phyloP scores from a whole-genome alignment of 768 basidiomycete species.

The Suillus subaureus region DNA sequence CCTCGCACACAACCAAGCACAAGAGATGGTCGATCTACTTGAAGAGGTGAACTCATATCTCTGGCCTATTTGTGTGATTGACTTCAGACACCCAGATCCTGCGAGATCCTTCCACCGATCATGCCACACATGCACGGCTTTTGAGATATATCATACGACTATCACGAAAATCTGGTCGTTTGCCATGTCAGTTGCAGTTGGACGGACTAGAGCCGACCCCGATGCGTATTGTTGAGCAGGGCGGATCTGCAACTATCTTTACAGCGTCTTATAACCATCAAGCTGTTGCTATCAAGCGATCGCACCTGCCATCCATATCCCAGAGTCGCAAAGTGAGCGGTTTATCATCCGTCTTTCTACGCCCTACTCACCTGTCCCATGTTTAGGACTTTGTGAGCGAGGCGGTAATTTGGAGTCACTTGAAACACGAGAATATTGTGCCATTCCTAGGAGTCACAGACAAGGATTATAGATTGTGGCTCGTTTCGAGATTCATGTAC shows the following conservation, averaged over 20 bases:
- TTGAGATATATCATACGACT: constrained; percentile 25
- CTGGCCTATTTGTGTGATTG: background rate
- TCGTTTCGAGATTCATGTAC: constrained; percentile 27
- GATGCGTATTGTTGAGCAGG: constrained; percentile 1
- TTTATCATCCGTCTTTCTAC: background rate
- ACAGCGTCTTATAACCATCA: constrained; percentile 17
- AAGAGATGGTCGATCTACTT: constrained; percentile 25
- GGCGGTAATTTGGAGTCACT: constrained; percentile 29
- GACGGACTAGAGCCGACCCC: background rate
- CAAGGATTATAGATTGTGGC: constrained; percentile 15
- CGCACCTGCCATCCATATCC: background rate
- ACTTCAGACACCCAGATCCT: constrained; percentile 17
- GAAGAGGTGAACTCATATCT: constrained; percentile 20
- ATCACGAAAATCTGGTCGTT: constrained; percentile 29
- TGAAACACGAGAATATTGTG: constrained; percentile 29
- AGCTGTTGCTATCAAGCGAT: constrained; percentile 28
- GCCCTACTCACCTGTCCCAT: background rate
- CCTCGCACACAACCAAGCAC: constrained; percentile 11
- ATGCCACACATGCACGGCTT: constrained; percentile 18
- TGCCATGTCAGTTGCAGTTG: constrained; percentile 15
- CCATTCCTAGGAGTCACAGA: constrained; percentile 26
- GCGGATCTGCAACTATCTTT: constrained; percentile 25
- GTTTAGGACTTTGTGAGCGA: constrained; percentile 27
- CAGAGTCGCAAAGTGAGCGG: background rate
- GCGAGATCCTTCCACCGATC: constrained; percentile 4